These are phyloP conservation scores for Aureococcus anophagefferens DNA, from an alignment of 108 stramenopile species.

Conservation along the genomic window DNA sequence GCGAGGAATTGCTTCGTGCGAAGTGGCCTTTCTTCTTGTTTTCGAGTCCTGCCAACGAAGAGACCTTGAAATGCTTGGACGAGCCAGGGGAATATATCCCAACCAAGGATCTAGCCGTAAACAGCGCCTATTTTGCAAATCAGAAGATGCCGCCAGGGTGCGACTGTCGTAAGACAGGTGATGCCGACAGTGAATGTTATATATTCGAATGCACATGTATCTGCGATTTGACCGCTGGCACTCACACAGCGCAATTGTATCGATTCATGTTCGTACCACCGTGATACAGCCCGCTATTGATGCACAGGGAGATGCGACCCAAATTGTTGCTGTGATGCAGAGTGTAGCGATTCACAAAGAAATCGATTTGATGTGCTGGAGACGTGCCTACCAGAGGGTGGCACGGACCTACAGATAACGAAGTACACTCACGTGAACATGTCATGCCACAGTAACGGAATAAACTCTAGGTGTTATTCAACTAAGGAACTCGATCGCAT, in stretches of 20 bases:
- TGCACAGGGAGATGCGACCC: background rate
- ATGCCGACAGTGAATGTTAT: background rate
- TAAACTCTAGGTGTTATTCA: constrained; percentile 1
- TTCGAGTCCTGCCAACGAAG: too few relatives aligned
- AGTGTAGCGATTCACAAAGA: background rate
- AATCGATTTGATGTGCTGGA: background rate
- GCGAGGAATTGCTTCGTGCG: too few relatives aligned
- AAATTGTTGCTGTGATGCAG: background rate
- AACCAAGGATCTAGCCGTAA: too few relatives aligned
- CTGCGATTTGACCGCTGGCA: background rate
- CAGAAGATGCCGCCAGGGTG: background rate
- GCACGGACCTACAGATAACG: background rate
- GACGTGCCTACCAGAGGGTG: background rate
- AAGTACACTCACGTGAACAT: too few relatives aligned
- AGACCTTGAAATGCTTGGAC: too few relatives aligned
- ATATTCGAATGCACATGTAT: background rate
- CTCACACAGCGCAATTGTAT: too few relatives aligned
- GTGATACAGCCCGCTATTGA: too few relatives aligned
- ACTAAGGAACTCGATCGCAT: constrained; percentile 16
- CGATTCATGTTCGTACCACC: too few relatives aligned
- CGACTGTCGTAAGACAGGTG: background rate
- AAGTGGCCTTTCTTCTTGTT: too few relatives aligned
- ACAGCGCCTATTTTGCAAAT: too few relatives aligned
- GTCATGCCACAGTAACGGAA: too few relatives aligned
- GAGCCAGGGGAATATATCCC: too few relatives aligned